Base-by-base conservation (phyloP, 441 rosid species). In the Melianthus villosus region DNA sequence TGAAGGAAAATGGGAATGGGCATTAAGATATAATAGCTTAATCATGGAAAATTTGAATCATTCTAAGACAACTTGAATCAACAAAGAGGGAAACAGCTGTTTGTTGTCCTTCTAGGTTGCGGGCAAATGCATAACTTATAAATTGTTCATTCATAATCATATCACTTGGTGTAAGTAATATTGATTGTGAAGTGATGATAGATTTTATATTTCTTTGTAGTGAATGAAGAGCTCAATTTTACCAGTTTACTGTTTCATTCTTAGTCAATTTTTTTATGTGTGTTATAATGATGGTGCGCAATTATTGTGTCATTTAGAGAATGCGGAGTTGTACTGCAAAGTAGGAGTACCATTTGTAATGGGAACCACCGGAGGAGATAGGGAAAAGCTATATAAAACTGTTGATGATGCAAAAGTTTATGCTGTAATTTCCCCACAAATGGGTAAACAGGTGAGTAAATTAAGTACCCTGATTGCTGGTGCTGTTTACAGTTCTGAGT, bases 331-430 rank as follows among this genome's bases (percentile, higher is more conserved):
- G 4, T 84, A 84, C 55, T 56, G 67, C 67, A 78, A 78, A 67
- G 79, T 76, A 27, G 96, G 93, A 12, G 77, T 81, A 35, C 91
- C 96, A 11, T 84, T 84, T 62, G 93, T 84, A 7, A 68, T 81
- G 82, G 96, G 93, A 60, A 84, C 96, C 25, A 81, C 86, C 3
- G 82, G 96, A 46, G 96, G 91, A 44, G 72, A 84, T 34, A 65
- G 91, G 60, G 62, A 67, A 25, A 51, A 0, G 20, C 54, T 84
- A 25, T 68, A 64, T 40, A 66, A 73, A 53, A 68, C 78, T 23
- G 75, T 81, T 23, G 67, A 70, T 37, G 47, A 64, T 25, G 60
- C 96, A 20, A 76, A 63, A 34, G 43, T 52, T 29, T 84, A 73
- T 58, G 86, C 91, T 44, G 80, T 84, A 37, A 76, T 84, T 45